Conservation (phyloP, 2,329 filamentous ascomycete genomes). For the Diaporthe vexans region DNA sequence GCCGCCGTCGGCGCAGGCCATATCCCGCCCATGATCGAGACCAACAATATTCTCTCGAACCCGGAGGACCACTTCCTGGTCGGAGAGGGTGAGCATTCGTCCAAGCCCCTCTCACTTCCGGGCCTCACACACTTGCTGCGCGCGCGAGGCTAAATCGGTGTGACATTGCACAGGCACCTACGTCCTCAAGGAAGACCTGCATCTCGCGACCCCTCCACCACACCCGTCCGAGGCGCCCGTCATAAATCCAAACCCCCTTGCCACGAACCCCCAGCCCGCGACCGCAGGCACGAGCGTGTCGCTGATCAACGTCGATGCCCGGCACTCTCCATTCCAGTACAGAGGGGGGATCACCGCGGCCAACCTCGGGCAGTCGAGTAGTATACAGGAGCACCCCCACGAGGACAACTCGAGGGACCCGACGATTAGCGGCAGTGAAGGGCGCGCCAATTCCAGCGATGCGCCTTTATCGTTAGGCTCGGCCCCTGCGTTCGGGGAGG, state of each 20-base stretch:
- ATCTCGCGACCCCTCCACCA: slow-evolving; percentile 92
- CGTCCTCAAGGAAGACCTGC: slow-evolving; percentile 88
- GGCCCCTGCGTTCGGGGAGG: slow-evolving; percentile 85
- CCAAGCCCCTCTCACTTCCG: not conserved
- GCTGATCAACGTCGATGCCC: slow-evolving; percentile 78
- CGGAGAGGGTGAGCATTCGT: slow-evolving; percentile 79
- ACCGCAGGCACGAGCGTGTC: slow-evolving; percentile 88
- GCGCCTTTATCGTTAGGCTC: slow-evolving; percentile 58
- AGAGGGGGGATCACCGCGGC: slow-evolving; percentile 66
- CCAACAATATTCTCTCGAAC: slow-evolving; percentile 88
- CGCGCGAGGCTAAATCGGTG: slow-evolving; percentile 25
- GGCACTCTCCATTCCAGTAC: slow-evolving; percentile 68
- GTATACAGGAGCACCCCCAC: slow-evolving; percentile 73
- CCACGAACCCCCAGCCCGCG: slow-evolving; percentile 86
- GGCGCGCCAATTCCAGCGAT: slow-evolving; percentile 67
- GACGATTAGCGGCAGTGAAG: slow-evolving; percentile 68
- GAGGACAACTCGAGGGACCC: slow-evolving; percentile 74
- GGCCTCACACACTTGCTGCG: not conserved
- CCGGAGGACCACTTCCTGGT: slow-evolving; percentile 93
- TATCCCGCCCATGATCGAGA: slow-evolving; percentile 86
- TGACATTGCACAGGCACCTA: slow-evolving; percentile 78
- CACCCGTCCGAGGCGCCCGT: slow-evolving; percentile 94
- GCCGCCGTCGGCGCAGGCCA: slow-evolving; percentile 78
- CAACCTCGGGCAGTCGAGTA: slow-evolving; percentile 63
- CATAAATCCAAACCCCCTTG: slow-evolving; percentile 89